Conservation (phyloP, 108 stramenopile species). For the Cyclotella choctawhatcheeana region DNA sequence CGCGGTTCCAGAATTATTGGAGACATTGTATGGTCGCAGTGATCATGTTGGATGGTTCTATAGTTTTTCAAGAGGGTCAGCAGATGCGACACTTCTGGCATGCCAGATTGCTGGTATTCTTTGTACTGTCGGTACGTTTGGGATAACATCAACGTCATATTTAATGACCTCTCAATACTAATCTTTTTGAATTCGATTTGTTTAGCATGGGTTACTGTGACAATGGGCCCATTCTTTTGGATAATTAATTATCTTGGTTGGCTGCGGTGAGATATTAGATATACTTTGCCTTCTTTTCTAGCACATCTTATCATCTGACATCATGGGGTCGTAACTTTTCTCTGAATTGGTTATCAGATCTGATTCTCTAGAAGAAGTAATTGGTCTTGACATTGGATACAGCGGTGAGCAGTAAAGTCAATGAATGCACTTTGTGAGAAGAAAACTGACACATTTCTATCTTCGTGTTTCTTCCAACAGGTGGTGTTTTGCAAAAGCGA, state of each 20-base stretch:
- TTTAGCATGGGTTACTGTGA: constrained; percentile 60
- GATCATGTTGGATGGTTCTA: constrained; percentile 78
- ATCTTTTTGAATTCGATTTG: neutral
- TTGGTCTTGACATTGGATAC: constrained; percentile 76
- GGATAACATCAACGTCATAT: neutral
- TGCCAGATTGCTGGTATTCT: constrained; percentile 72
- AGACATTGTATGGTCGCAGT: constrained; percentile 35
- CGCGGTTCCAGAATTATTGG: constrained; percentile 32
- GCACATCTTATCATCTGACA: neutral
- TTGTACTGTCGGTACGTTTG: constrained; percentile 57
- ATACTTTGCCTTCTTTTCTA: neutral
- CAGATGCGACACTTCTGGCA: constrained; percentile 66
- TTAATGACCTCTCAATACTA: neutral
- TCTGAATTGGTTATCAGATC: constrained; percentile 37
- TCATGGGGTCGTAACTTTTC: neutral
- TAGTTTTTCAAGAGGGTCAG: constrained; percentile 50
- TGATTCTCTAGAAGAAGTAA: constrained; percentile 75
- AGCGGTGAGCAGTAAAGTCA: no score
- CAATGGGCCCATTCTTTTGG: constrained; percentile 73
- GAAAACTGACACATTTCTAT: no score
- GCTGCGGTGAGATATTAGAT: constrained; percentile 55
- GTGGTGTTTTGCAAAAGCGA: constrained; percentile 34
- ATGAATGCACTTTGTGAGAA: no score
- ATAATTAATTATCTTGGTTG: constrained; percentile 74
- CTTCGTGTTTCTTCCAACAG: no score